phyloP scores from a whole-genome alignment of 768 basidiomycete species.

The Russula brevipes region DNA sequence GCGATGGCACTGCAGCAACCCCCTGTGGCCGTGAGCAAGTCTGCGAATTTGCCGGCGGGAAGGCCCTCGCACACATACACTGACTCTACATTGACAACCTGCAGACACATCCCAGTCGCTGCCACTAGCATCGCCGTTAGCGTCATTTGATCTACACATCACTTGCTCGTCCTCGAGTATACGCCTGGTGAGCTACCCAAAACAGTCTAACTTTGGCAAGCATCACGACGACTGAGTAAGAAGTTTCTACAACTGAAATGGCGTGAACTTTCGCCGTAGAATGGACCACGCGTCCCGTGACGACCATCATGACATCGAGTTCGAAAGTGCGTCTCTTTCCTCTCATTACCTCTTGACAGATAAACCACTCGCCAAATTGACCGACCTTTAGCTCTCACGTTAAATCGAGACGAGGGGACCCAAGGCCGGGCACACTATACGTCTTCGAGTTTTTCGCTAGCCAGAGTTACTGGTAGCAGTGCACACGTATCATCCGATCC shows the following conservation, averaged over 20 bases:
- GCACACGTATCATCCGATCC: slow-evolving; percentile 15
- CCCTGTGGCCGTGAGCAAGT: too few relatives aligned
- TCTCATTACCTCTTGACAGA: not conserved
- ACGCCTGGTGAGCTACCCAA: slow-evolving; percentile 44
- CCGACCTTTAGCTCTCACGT: too few relatives aligned
- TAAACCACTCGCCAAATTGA: too few relatives aligned
- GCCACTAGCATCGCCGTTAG: slow-evolving; percentile 28
- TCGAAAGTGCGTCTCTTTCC: slow-evolving; percentile 50
- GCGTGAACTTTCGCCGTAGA: slow-evolving; percentile 55
- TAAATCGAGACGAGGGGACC: too few relatives aligned
- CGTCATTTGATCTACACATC: slow-evolving; percentile 33
- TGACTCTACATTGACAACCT: too few relatives aligned
- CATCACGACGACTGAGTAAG: slow-evolving; percentile 35
- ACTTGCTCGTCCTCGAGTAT: slow-evolving; percentile 75
- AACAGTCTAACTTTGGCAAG: slow-evolving; percentile 53
- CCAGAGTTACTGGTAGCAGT: slow-evolving; percentile 59
- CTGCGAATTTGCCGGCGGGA: too few relatives aligned
- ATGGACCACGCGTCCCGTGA: slow-evolving; percentile 78
- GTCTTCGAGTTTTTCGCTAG: slow-evolving; percentile 71
- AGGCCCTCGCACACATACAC: too few relatives aligned
- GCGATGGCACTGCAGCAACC: too few relatives aligned
- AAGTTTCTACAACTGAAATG: slow-evolving; percentile 62
- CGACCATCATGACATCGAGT: slow-evolving; percentile 88
- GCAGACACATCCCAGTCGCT: slow-evolving; percentile 31
- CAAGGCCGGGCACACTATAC: too few relatives aligned